These are phyloP conservation scores for Rhodotorula sp. DNA, from an alignment of 1,284 basidiomycete genomes.

Conservation along the genomic window DNA sequence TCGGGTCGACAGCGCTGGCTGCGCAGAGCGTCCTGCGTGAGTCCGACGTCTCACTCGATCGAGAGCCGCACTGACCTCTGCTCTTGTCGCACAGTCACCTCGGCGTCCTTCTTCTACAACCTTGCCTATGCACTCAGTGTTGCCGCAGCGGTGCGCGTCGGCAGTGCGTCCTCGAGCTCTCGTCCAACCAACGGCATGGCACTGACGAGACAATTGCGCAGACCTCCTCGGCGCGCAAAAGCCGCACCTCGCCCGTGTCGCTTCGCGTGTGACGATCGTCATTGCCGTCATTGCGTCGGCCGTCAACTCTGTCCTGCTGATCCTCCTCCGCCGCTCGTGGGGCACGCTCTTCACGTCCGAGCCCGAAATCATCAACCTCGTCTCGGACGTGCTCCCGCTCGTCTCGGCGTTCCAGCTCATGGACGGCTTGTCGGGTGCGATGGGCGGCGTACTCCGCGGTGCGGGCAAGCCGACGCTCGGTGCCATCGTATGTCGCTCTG, in stretches of 20 bases:
- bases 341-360: conserved; percentile 51
- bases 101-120: conserved; percentile 48
- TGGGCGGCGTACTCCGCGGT: conserved; percentile 51
- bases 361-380: conserved; percentile 48
- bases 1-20: conserved; percentile 59
- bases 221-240: conserved; percentile 52
- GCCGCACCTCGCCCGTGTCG: conserved; percentile 48
- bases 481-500: conserved; percentile 3
- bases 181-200: neutral
- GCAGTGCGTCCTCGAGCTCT: conserved; percentile 27
- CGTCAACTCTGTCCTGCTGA: conserved; percentile 49
- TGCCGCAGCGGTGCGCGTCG: conserved; percentile 51
- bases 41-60: neutral
- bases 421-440: conserved; percentile 51
- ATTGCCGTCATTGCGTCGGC: conserved; percentile 48
- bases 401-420: conserved; percentile 52
- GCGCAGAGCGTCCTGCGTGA: conserved; percentile 55
- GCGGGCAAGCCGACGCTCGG: conserved; percentile 47
- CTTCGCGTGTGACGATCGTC: conserved; percentile 46
- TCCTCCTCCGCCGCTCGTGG: conserved; percentile 48
- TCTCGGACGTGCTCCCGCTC: conserved; percentile 50
- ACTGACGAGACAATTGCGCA: neutral
- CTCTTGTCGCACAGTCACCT: conserved; percentile 24
- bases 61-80: neutral
- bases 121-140: conserved; percentile 51